Base-by-base conservation (phyloP, 1,284 basidiomycete genomes). In the Sutorius eximius region DNA sequence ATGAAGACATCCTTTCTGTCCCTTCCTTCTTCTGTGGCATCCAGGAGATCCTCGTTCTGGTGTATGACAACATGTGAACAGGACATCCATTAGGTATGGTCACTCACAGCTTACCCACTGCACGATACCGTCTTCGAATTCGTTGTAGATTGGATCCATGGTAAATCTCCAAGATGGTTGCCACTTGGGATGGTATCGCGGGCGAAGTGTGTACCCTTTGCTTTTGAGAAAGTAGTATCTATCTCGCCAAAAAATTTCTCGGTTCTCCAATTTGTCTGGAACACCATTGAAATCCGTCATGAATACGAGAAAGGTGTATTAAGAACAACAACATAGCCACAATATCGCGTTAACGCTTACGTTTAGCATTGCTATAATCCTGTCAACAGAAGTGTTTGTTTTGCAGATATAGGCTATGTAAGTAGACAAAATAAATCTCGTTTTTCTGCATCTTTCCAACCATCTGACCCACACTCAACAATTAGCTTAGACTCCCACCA, bases 1-100 rank as follows among this genome's bases (percentile, higher is more conserved):
- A 65, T 60, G 38, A 62, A 61, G 1, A 62, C 60, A 1, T 27
- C 18, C 20, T 33, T 51, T 15, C 48, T 36, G 9, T 9, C 5
- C 3, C 7, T 12, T 2, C 16, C 45, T 18, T 45, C 38, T 0
- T n/a, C 2, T 5, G 44, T 57, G 7, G 36, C 36, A 37, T 37
- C 36, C 0, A 29, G 42, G 13, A 43, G 27, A 43, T 11, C 24
- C 1, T 7, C 42, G 3, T 43, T n/a, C 41, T 27, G 16, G 33
- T 8, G 13, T 3, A 1, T n/a, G 15, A 5, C 9, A 3, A 42
- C 10, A 27, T 27, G 41, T 27, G 16, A 27, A 3, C 3, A 6
- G 11, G 24, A 3, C 2, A n/a, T 12, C 16, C 10, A n/a, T n/a
- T 12, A 9, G 22, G 18, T 3, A 27, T 11, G 24, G n/a, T 24